Evolutionary conservation across 768 basidiomycete genomes (phyloP).

Genomic region (Ramaria rubella): DNA sequence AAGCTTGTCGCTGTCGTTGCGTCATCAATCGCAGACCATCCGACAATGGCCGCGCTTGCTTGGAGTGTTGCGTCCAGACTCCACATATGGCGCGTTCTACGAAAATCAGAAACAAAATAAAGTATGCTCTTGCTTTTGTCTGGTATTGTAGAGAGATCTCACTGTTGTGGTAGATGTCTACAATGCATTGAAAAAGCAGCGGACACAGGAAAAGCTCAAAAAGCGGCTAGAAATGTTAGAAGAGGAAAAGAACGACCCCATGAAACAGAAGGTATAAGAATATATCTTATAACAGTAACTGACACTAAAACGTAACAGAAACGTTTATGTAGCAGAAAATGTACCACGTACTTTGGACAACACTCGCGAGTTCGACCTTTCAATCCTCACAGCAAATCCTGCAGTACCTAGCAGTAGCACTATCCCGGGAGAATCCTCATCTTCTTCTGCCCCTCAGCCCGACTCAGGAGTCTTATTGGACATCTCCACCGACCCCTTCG

Average conservation of each 20-base stretch:
- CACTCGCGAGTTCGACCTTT: conserved; percentile 77
- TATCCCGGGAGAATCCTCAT: conserved; percentile 16
- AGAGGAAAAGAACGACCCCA: conserved; percentile 67
- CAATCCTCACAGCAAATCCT: conserved; percentile 43
- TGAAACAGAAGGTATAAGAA: conserved; percentile 61
- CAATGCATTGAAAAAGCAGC: conserved; percentile 67
- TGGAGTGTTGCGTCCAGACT: no score
- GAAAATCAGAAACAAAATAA: conserved; percentile 53
- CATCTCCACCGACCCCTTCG: conserved; percentile 69
- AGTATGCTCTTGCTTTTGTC: neutral
- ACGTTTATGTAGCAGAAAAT: conserved; percentile 77
- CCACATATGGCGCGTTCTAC: neutral
- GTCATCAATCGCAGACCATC: no score
- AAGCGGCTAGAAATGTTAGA: conserved; percentile 72
- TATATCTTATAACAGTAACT: neutral
- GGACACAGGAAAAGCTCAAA: conserved; percentile 75
- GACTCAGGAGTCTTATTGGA: conserved; percentile 59
- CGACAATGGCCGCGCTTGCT: no score
- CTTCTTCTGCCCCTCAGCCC: conserved; percentile 29
- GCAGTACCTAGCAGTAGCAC: conserved; percentile 20
- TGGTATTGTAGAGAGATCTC: no score
- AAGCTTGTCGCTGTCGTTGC: no score
- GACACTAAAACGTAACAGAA: conserved; percentile 39
- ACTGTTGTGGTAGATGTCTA: conserved; percentile 74
- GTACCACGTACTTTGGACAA: conserved; percentile 92